These are phyloP conservation scores for Miscanthus lutarioriparius DNA, from an alignment of 176 grass and related monocot species.

Conservation along the genomic window DNA sequence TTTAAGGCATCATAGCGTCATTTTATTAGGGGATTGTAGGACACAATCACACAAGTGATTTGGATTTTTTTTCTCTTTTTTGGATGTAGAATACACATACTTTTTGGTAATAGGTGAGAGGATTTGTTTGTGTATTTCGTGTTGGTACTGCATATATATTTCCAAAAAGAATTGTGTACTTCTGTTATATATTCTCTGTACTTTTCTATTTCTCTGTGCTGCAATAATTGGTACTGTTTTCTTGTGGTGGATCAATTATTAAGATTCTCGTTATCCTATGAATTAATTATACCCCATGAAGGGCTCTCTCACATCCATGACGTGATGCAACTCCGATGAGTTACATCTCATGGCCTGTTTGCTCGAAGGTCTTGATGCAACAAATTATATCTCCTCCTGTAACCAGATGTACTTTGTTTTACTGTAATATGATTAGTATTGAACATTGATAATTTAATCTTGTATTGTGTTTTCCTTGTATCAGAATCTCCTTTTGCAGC, in stretches of 20 bases:
- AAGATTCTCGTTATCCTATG: slow-evolving; percentile 4
- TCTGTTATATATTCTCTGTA: background rate
- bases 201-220: background rate
- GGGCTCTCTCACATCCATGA: background rate
- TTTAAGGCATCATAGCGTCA: background rate
- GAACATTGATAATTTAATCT: background rate
- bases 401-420: background rate
- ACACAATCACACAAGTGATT: background rate
- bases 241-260: background rate
- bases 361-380: background rate
- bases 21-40: background rate
- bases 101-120: background rate
- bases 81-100: background rate
- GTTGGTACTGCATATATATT: background rate
- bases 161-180: background rate
- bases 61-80: background rate
- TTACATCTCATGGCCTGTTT: background rate
- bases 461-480: background rate
- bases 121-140: slow-evolving; percentile 13
- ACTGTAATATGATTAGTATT: background rate
- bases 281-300: background rate
- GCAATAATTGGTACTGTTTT: slow-evolving; percentile 5
- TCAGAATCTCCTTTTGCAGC: background rate
- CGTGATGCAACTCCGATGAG: background rate
- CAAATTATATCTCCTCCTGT: background rate